These are phyloP conservation scores for Phylloporus sp. DNA, from an alignment of 768 basidiomycete genomes.

Conservation along the genomic window DNA sequence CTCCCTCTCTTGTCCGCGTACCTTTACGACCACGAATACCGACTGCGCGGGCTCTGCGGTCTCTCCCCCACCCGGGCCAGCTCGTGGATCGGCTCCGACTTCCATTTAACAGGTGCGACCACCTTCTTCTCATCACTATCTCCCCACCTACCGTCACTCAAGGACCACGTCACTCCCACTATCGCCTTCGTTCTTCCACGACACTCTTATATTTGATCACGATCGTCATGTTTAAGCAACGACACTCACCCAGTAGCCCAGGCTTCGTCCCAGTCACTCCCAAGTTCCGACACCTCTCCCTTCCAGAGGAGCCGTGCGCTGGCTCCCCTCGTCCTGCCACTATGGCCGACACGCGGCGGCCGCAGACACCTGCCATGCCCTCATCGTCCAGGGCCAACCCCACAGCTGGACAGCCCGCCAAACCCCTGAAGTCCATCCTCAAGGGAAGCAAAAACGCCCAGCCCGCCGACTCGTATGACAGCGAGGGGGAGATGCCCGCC, in stretches of 20 bases:
- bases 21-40: conserved; percentile 15
- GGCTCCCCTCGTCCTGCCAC: conserved; percentile 14
- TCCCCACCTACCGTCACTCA: neutral
- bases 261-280: conserved; percentile 20
- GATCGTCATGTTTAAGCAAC: conserved; percentile 27
- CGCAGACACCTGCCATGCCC: conserved; percentile 16
- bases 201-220: conserved; percentile 19
- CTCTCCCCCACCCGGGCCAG: conserved; percentile 12
- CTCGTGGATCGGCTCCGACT: conserved; percentile 13
- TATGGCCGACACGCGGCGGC: conserved; percentile 14
- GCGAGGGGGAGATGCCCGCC: conserved; percentile 25
- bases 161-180: conserved; percentile 4
- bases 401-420: conserved; percentile 19
- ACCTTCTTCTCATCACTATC: neutral
- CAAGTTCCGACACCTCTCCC: conserved; percentile 12
- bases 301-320: conserved; percentile 15
- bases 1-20: conserved; percentile 11
- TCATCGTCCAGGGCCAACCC: conserved; percentile 19
- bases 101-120: conserved; percentile 12
- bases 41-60: conserved; percentile 28
- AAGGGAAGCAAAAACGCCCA: conserved; percentile 21
- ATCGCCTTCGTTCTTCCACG: conserved; percentile 17
- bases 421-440: conserved; percentile 29
- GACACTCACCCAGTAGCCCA: conserved; percentile 13
- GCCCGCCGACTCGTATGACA: conserved; percentile 25